Evolutionary conservation across 768 basidiomycete genomes (phyloP).

Genomic region (Serendipita indica): DNA sequence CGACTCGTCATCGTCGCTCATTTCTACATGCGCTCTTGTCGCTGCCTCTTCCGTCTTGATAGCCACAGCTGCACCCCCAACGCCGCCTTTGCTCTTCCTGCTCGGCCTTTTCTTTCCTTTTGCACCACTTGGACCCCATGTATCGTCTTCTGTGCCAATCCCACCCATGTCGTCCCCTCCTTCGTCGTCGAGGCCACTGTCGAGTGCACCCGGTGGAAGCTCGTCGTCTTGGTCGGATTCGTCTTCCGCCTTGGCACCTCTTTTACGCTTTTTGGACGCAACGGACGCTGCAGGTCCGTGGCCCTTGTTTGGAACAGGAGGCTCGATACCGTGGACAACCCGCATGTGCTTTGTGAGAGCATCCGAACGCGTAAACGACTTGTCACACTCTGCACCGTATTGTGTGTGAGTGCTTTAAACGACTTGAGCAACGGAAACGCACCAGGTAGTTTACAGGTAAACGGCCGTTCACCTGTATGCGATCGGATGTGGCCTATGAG

Average conservation of each 20-base stretch:
- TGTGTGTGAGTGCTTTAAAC: not conserved
- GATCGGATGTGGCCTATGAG: conserved; percentile 25
- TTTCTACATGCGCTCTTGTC: not conserved
- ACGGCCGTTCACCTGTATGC: conserved; percentile 31
- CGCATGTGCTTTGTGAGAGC: conserved; percentile 14
- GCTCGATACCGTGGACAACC: conserved; percentile 12
- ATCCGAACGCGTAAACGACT: conserved; percentile 25
- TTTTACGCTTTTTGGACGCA: not conserved
- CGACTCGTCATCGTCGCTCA: conserved; percentile 8
- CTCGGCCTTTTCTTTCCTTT: not conserved
- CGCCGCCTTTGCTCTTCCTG: not conserved
- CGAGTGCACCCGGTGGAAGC: not conserved
- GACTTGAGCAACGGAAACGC: conserved; percentile 11
- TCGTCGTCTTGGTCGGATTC: conserved; percentile 7
- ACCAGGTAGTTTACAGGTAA: conserved; percentile 25
- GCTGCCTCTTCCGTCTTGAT: not conserved
- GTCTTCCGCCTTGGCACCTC: conserved; percentile 1
- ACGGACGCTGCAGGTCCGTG: conserved; percentile 10
- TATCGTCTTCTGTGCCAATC: not conserved
- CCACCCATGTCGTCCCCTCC: conserved; percentile 2
- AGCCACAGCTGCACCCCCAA: not conserved
- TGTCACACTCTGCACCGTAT: conserved; percentile 24
- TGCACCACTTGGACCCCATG: not conserved
- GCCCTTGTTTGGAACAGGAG: not conserved
- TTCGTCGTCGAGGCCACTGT: conserved; percentile 1